Evolutionary conservation across 768 basidiomycete species (phyloP), one percentile per base, ranked within the genome.

Genomic region (Pleurotus citrinopileatus): DNA sequence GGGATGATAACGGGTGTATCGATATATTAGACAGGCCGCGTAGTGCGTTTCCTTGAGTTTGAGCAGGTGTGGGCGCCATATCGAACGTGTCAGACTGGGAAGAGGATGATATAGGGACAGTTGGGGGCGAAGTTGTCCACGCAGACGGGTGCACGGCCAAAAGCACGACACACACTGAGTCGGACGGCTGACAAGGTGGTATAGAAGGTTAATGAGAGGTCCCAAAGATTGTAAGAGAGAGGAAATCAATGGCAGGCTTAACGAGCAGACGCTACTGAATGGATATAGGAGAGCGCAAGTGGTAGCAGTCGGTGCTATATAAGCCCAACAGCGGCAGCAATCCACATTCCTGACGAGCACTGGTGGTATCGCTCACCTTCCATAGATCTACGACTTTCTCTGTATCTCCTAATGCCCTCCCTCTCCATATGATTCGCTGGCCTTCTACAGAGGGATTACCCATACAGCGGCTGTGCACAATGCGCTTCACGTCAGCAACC

Each of bases 61-160:
- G 44, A 48, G 64, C 57, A 29, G 61, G 56, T 54, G 44, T 36
- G 15, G 46, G 17, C 34, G 40, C 50, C 9, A 52, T 43, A 1
- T 34, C 56, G 3, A 48, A 43, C 44, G 50, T 32, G 42, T 42
- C 20, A 53, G 54, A 52, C 23, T 56, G 29, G 15, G 57, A 27
- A 13, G 60, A 45, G 36, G 63, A 38, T 13, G 61, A 27, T 47
- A 65, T 52, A 0, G 66, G 58, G 26, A 64, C 57, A 34, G 66
- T 68, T 10, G 81, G 85, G 23, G 86, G 85, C 10, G 68, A 57
- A 20, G 75, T 69, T 36, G 76, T 74, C 90, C 90, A 92, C 51
- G 86, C 86, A 23, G 86, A 86, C 20, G 87, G 86, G 63, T 86
- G 84, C n/a, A 92, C 89, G 12, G 88, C 84, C 19, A 92, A 74